These are phyloP conservation scores for Veloboletus limbatus DNA, from an alignment of 1,284 basidiomycete species.

Conservation along the genomic window DNA sequence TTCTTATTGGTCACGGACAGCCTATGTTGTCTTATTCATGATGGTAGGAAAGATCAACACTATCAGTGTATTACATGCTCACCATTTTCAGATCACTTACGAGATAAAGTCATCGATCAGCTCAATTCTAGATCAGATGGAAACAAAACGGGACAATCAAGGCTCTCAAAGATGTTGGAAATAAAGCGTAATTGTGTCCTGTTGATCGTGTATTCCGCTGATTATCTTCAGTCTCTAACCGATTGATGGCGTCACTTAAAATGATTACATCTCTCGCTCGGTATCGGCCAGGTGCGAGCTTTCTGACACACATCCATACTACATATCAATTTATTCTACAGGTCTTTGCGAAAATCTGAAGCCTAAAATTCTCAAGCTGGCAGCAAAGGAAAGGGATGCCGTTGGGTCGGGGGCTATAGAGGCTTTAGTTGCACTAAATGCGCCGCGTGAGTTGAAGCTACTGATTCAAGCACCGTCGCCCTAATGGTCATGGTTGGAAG, in stretches of 20 bases:
- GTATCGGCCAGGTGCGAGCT: not conserved
- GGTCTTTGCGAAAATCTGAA: not conserved
- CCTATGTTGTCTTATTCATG: slow-evolving; percentile 1
- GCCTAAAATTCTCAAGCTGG: not conserved
- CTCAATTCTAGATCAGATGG: not conserved
- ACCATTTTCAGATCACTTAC: not conserved
- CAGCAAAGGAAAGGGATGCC: not conserved
- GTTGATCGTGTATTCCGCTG: not conserved
- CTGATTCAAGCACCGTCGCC: not conserved
- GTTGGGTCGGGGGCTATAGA: slow-evolving; percentile 8
- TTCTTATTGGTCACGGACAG: slow-evolving; percentile 8
- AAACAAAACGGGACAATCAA: not conserved
- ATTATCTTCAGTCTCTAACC: slow-evolving; percentile 2
- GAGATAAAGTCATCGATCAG: not conserved
- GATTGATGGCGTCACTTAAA: slow-evolving; percentile 5
- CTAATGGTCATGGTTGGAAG: not conserved
- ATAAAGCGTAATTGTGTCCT: slow-evolving; percentile 1
- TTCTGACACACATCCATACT: too few relatives aligned
- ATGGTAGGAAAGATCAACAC: not conserved
- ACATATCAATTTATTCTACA: not conserved
- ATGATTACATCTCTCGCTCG: slow-evolving; percentile 4
- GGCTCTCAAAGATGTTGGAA: slow-evolving; percentile 1
- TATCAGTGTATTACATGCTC: not conserved
- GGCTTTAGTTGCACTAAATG: slow-evolving; percentile 1
- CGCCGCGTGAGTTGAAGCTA: not conserved